Evolutionary conservation across 179 eudicot genomes (phyloP).

Genomic region (Actinidia arguta): DNA sequence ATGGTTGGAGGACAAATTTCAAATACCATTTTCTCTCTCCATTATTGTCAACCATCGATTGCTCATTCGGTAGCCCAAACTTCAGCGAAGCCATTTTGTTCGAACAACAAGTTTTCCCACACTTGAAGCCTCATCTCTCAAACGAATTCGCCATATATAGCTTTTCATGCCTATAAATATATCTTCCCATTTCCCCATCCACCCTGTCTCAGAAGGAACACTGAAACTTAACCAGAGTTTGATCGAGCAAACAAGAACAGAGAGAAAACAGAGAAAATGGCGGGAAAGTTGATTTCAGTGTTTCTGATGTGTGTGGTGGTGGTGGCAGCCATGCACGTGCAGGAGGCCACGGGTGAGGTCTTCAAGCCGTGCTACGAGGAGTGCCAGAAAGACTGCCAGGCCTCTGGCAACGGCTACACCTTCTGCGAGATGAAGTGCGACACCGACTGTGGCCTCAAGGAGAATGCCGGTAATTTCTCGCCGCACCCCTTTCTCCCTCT

Average conservation of each 20-base stretch:
- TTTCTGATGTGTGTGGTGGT: constrained; percentile 13
- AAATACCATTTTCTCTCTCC: neutral
- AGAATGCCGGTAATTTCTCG: neutral
- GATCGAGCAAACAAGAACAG: neutral
- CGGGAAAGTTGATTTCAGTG: constrained; percentile 22
- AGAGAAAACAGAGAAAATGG: constrained; percentile 24
- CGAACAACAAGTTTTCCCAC: neutral
- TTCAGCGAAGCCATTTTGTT: neutral
- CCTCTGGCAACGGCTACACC: neutral
- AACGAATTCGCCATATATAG: neutral
- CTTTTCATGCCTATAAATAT: no score
- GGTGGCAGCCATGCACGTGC: constrained; percentile 17
- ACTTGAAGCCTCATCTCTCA: neutral
- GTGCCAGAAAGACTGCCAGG: constrained; percentile 14
- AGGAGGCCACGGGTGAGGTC: neutral
- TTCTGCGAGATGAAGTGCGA: constrained; percentile 19
- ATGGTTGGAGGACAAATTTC: no score
- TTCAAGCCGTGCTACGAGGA: constrained; percentile 9
- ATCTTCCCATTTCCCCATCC: no score
- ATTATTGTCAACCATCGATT: neutral
- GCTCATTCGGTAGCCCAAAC: neutral
- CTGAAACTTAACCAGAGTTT: neutral
- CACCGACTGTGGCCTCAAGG: constrained; percentile 1
- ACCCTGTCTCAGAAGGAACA: no score
- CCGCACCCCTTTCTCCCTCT: no score